These are phyloP conservation scores for Leersia perrieri DNA, from an alignment of 176 grass and related monocot species.

Conservation along the genomic window DNA sequence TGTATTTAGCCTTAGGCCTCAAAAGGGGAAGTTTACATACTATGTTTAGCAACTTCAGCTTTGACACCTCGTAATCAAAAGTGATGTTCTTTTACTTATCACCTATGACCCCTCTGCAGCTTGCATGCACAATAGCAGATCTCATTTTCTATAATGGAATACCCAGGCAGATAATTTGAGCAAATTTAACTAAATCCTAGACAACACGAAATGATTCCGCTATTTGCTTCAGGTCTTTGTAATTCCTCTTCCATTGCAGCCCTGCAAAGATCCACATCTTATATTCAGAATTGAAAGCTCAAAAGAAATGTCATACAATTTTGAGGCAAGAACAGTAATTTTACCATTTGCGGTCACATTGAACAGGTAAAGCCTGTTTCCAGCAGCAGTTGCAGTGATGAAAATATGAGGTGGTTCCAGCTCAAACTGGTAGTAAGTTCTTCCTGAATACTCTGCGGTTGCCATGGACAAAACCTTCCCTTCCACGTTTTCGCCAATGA, in stretches of 20 bases:
- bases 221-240: constrained; percentile 84
- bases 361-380: constrained; percentile 93
- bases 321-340: neutral
- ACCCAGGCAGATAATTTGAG: neutral
- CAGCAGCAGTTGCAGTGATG: constrained; percentile 92
- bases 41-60: neutral
- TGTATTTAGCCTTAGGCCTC: constrained; percentile 1
- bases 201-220: constrained; percentile 81
- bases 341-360: constrained; percentile 84
- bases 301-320: neutral
- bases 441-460: constrained; percentile 58
- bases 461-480: constrained; percentile 68
- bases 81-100: neutral
- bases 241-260: constrained; percentile 95
- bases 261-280: constrained; percentile 34
- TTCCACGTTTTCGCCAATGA: constrained; percentile 89
- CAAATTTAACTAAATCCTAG: constrained; percentile 15
- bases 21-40: constrained; percentile 9
- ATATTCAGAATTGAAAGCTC: neutral
- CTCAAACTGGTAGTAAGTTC: constrained; percentile 94
- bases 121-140: neutral
- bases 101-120: neutral
- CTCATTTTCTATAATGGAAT: constrained; percentile 28
- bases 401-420: constrained; percentile 77
- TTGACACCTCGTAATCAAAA: constrained; percentile 1